These are phyloP conservation scores for Terana coerulea DNA, from an alignment of 768 basidiomycete genomes.

Conservation along the genomic window DNA sequence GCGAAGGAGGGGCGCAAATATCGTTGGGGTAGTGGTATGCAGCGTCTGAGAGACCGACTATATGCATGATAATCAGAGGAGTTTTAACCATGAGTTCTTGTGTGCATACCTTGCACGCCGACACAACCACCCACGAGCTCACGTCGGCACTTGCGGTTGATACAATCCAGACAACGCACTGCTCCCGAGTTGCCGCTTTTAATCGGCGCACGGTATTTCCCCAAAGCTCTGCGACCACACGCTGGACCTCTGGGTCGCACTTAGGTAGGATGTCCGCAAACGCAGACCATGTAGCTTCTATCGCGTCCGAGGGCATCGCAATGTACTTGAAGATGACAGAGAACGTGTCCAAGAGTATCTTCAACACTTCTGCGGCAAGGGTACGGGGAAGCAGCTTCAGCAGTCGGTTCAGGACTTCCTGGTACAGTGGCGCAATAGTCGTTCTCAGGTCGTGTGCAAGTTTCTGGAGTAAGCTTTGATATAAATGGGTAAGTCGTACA, in stretches of 20 bases:
- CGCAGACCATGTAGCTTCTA: conserved; percentile 58
- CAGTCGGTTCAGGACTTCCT: conserved; percentile 49
- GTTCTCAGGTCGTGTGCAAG: conserved; percentile 78
- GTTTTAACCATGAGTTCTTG: background rate
- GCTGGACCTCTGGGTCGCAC: conserved; percentile 68
- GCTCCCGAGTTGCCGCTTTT: conserved; percentile 54
- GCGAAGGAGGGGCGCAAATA: conserved; percentile 55
- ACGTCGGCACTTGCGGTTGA: conserved; percentile 48
- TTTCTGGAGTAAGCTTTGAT: conserved; percentile 69
- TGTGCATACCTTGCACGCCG: conserved; percentile 68
- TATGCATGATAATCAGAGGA: too few species aligned
- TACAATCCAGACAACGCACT: conserved; percentile 53
- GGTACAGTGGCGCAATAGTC: conserved; percentile 63
- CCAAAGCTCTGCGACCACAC: conserved; percentile 87
- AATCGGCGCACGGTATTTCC: conserved; percentile 70
- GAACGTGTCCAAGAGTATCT: conserved; percentile 63
- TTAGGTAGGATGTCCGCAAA: conserved; percentile 48
- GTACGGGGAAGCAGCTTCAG: conserved; percentile 53
- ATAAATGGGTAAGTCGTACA: too few species aligned
- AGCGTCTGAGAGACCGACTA: conserved; percentile 82
- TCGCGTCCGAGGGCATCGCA: conserved; percentile 57
- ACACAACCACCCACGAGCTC: conserved; percentile 70
- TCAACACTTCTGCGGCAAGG: conserved; percentile 58
- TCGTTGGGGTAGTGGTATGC: conserved; percentile 67
- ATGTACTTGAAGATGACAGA: conserved; percentile 69